phyloP scores from a whole-genome alignment of 176 grass and related monocot genomes.

The Oryza glaberrima region DNA sequence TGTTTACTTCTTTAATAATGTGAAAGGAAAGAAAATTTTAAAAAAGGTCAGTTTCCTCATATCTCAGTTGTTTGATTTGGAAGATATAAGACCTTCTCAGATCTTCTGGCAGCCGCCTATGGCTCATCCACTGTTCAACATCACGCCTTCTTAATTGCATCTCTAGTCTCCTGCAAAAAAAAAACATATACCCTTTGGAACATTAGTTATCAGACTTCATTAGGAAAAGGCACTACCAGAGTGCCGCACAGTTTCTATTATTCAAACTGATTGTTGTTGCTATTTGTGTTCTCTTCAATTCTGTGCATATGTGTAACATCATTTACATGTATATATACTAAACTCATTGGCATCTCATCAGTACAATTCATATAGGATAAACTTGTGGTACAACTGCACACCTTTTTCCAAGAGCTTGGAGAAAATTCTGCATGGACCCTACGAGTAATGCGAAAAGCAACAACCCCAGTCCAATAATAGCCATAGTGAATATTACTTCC shows the following conservation, averaged over 20 bases:
- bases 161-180: slow-evolving; percentile 69
- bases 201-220: neutral
- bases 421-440: slow-evolving; percentile 93
- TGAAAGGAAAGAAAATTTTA: neutral
- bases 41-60: neutral
- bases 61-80: slow-evolving; percentile 1
- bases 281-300: neutral
- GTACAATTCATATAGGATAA: neutral
- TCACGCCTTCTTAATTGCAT: slow-evolving; percentile 93
- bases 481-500: slow-evolving; percentile 96
- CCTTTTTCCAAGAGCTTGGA: slow-evolving; percentile 92
- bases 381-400: slow-evolving; percentile 8
- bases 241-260: neutral
- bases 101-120: slow-evolving; percentile 75
- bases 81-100: slow-evolving; percentile 68
- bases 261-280: neutral
- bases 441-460: slow-evolving; percentile 87
- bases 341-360: neutral
- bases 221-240: too few species aligned
- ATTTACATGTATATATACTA: neutral
- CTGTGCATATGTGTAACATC: neutral
- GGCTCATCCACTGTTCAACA: slow-evolving; percentile 94
- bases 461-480: slow-evolving; percentile 80
- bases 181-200: neutral
- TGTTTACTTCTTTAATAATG: neutral